phyloP scores from a whole-genome alignment of 2,329 filamentous ascomycete genomes.

The Apiospora kogelbergensis region DNA sequence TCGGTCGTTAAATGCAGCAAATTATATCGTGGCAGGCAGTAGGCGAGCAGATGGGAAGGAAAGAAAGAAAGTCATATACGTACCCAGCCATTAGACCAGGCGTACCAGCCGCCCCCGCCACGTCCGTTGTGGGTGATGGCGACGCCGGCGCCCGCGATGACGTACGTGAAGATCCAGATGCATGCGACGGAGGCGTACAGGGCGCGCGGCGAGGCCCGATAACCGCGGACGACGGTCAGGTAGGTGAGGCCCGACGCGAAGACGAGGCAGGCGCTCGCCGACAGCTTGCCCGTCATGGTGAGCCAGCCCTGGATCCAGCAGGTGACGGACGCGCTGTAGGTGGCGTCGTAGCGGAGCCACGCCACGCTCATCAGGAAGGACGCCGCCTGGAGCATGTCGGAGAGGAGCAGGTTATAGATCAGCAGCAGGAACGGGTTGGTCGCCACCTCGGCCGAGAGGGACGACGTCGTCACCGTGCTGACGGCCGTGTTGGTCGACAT shows the following conservation, averaged over 20 bases:
- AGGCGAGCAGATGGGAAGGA: too few species aligned
- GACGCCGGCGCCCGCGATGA: slow-evolving; percentile 53
- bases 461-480: not conserved
- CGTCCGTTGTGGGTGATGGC: slow-evolving; percentile 42
- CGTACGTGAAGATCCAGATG: slow-evolving; percentile 61
- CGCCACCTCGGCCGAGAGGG: not conserved
- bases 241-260: slow-evolving; percentile 68
- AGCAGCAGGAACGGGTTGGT: slow-evolving; percentile 8
- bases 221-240: slow-evolving; percentile 57
- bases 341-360: slow-evolving; percentile 53
- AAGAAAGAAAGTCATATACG: too few species aligned
- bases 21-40: too few species aligned
- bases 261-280: slow-evolving; percentile 66
- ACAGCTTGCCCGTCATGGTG: slow-evolving; percentile 64
- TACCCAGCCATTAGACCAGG: not conserved
- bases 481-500: not conserved
- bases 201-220: slow-evolving; percentile 46
- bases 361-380: slow-evolving; percentile 61
- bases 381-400: slow-evolving; percentile 63
- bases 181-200: slow-evolving; percentile 49
- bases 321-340: slow-evolving; percentile 50
- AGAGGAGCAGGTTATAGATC: slow-evolving; percentile 35
- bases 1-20: too few species aligned
- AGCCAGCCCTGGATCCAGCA: slow-evolving; percentile 69
- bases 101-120: slow-evolving; percentile 32